These are phyloP conservation scores for Diutina pseudorugosa DNA, from an alignment of 1,139 yeast genomes.

Conservation along the genomic window DNA sequence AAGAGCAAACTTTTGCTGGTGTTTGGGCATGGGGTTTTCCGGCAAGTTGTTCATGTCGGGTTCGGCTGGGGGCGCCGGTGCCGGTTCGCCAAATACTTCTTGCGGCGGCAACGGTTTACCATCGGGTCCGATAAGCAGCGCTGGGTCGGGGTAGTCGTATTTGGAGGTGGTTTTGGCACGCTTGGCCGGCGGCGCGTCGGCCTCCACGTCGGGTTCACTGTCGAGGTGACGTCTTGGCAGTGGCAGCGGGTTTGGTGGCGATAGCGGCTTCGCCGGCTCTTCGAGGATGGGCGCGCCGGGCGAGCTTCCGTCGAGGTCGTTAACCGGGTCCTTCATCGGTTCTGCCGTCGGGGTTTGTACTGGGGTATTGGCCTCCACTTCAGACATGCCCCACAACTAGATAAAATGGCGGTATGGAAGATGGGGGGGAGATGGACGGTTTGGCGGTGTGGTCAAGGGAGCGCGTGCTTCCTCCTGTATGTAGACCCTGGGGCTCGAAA, in stretches of 20 bases:
- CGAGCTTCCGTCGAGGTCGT: background rate
- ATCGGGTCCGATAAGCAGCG: slow-evolving; percentile 1
- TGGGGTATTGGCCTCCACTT: slow-evolving; percentile 23
- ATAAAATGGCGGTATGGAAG: background rate
- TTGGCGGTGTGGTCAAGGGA: background rate
- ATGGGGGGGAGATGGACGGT: background rate
- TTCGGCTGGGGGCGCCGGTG: slow-evolving; percentile 60
- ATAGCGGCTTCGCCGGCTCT: slow-evolving; percentile 27
- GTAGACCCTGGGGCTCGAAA: background rate
- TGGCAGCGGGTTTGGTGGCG: slow-evolving; percentile 36
- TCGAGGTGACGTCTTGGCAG: slow-evolving; percentile 27
- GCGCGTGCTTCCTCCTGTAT: background rate
- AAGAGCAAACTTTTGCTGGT: slow-evolving; percentile 63
- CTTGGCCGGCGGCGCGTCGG: slow-evolving; percentile 10
- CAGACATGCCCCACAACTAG: slow-evolving; percentile 2
- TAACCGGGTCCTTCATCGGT: slow-evolving; percentile 4
- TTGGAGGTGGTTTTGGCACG: slow-evolving; percentile 12
- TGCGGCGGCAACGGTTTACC: slow-evolving; percentile 3
- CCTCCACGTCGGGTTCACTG: slow-evolving; percentile 12
- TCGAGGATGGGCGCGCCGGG: background rate
- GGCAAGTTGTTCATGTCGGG: slow-evolving; percentile 66
- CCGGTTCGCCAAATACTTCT: slow-evolving; percentile 25
- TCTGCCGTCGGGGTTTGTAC: slow-evolving; percentile 32
- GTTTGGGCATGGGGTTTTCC: slow-evolving; percentile 65
- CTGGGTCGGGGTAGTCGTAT: slow-evolving; percentile 6